A percentile compares a stretch with the other conserved stretches of the same genome.
Evolutionary conservation across 306 rosid genomes (phyloP).

Genomic region (Malus asiatica): DNA sequence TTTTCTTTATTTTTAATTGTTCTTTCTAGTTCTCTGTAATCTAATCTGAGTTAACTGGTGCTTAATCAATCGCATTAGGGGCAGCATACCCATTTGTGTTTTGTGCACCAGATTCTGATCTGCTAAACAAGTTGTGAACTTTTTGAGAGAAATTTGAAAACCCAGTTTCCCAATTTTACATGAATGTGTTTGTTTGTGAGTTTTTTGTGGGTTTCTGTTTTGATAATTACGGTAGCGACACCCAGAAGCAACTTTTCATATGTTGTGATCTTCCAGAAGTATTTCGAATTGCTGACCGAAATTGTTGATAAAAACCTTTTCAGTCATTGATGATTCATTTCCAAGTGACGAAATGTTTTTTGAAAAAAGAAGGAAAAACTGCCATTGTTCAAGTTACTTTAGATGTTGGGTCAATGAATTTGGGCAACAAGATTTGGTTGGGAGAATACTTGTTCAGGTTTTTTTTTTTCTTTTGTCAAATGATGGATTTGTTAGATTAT

Average conservation of each 20-base stretch:
- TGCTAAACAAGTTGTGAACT: not conserved
- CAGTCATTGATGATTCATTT: not conserved
- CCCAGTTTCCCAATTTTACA: not conserved
- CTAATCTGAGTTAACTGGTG: not conserved
- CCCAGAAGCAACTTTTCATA: not conserved
- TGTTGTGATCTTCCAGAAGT: not conserved
- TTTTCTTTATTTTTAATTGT: not conserved
- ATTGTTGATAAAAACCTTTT: not conserved
- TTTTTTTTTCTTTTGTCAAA: no score
- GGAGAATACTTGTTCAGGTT: not conserved
- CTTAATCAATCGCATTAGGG: not conserved
- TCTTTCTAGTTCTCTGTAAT: not conserved
- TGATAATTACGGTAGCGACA: not conserved
- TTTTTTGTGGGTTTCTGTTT: not conserved
- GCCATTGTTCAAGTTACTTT: not conserved
- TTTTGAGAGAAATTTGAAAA: not conserved
- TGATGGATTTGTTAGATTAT: no score
- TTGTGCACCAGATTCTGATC: not conserved
- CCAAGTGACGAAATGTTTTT: not conserved
- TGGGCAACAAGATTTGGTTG: not conserved
- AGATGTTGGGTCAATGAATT: not conserved
- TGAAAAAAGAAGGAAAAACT: not conserved
- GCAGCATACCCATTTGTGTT: not conserved
- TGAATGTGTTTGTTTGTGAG: not conserved
- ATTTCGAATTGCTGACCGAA: not conserved